Base-by-base conservation (phyloP, 2,329 filamentous ascomycete genomes). In the Magnaporthiopsis rhizophila region DNA sequence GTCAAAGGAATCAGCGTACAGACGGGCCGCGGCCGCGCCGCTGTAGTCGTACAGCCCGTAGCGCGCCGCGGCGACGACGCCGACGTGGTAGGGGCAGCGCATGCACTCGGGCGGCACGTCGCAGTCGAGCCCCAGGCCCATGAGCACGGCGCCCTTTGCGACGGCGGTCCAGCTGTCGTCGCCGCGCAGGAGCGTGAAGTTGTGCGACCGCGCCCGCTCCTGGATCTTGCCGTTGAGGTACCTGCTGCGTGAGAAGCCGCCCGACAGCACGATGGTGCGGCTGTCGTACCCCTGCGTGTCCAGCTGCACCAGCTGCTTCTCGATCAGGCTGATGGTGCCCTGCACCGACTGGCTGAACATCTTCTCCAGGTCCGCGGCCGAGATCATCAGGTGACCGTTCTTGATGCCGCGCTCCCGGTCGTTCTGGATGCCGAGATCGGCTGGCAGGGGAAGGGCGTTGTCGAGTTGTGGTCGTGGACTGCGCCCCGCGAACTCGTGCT, bases 81-180 rank as follows among this genome's bases (percentile, higher is more conserved):
- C 70, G 53, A 69, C 69, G 62, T 66, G 63, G 50, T 65, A 64
- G 0, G 69, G 70, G 58, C 69, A 69, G 9, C 53, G 59, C 5
- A 60, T 61, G n/a, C 69, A 64, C 6, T 64, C 32, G 1, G 56
- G 34, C 3, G 69, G 71, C 62, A 67, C 66, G 11, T 69, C 68
- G 3, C 69, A 70, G 61, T 70, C 66, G 18, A 71, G 62, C n/a
- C 70, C 70, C 2, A 71, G 62, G 9, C 68, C 71, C 59, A 70
- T 71, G 59, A 72, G 65, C 57, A 71, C 69, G 45, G 69, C 70
- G 13, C 70, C 70, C 21, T 67, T 67, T 6, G 69, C 66, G 24
- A 72, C 70, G n/a, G 70, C 70, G 34, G 62, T 65, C 70, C 70
- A 71, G 36, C 67, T 67, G 36, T 69, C 66, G 30, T 65, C 59